Percentiles rank a stretch among this genome's conserved stretches.
Evolutionary conservation across 2,329 filamentous ascomycete genomes (phyloP).

Genomic region (Curvularia spicifera): DNA sequence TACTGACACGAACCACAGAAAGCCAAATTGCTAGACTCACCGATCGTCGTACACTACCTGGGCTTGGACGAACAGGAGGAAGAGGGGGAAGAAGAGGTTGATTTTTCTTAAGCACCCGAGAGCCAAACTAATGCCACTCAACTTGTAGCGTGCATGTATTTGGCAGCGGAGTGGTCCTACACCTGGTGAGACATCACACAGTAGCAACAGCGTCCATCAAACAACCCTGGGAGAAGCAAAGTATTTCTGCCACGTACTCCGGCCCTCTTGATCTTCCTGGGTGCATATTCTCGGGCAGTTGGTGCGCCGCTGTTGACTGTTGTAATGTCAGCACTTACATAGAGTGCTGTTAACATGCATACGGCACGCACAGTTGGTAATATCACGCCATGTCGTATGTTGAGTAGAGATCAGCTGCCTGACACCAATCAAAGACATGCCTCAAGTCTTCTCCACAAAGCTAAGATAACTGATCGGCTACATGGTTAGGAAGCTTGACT

Average conservation of each 20-base stretch:
- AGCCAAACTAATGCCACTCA: neutral
- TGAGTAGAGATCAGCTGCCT: slow-evolving; percentile 9
- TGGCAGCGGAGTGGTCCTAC: slow-evolving; percentile 14
- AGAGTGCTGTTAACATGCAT: slow-evolving; percentile 17
- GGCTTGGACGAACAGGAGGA: slow-evolving; percentile 35
- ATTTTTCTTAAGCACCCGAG: slow-evolving; percentile 37
- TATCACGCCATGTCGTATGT: slow-evolving; percentile 7
- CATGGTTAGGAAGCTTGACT: slow-evolving; percentile 18
- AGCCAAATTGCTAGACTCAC: slow-evolving; percentile 39
- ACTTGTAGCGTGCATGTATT: slow-evolving; percentile 11
- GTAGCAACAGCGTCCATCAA: slow-evolving; percentile 20
- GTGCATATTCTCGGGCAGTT: slow-evolving; percentile 1
- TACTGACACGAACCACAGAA: slow-evolving; percentile 38
- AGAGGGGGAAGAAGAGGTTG: slow-evolving; percentile 36
- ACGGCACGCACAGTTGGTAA: slow-evolving; percentile 20
- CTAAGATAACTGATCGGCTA: slow-evolving; percentile 15
- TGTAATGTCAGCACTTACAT: slow-evolving; percentile 3
- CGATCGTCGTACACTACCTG: slow-evolving; percentile 43
- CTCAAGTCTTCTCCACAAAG: slow-evolving; percentile 1
- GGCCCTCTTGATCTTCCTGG: neutral
- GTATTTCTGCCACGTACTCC: slow-evolving; percentile 20
- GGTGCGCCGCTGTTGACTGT: slow-evolving; percentile 1
- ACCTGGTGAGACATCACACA: slow-evolving; percentile 18
- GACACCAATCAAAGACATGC: slow-evolving; percentile 24
- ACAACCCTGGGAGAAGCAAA: slow-evolving; percentile 25